These are phyloP conservation scores for Salix purpurea DNA, from an alignment of 345 rosid species.

Conservation along the genomic window DNA sequence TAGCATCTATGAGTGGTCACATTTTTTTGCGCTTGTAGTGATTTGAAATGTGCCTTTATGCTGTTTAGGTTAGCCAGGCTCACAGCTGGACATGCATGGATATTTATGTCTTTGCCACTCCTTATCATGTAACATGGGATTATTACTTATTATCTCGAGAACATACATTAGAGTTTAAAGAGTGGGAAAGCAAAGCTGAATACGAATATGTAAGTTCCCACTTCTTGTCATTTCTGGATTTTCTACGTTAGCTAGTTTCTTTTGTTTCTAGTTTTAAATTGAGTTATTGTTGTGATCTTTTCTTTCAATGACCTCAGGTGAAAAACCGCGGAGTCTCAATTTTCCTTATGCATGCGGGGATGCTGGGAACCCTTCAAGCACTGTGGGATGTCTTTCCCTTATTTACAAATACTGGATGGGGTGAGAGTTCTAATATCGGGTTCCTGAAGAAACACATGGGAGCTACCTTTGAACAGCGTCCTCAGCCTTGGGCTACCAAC, in stretches of 20 bases:
- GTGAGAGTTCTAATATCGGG: constrained; percentile 73
- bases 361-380: constrained; percentile 87
- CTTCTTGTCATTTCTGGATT: constrained; percentile 1
- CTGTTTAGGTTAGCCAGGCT: constrained; percentile 61
- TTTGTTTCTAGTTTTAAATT: not conserved
- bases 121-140: constrained; percentile 94
- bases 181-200: constrained; percentile 89
- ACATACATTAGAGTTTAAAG: constrained; percentile 69
- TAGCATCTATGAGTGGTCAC: not conserved
- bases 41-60: constrained; percentile 6
- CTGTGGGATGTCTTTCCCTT: constrained; percentile 96
- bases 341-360: constrained; percentile 97
- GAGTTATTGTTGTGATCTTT: not conserved
- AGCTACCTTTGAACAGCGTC: constrained; percentile 68
- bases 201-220: constrained; percentile 66
- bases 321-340: constrained; percentile 83
- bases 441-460: constrained; percentile 94
- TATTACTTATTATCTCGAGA: constrained; percentile 77
- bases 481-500: constrained; percentile 72
- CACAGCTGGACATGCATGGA: constrained; percentile 99
- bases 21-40: constrained; percentile 7
- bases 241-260: constrained; percentile 1
- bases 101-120: constrained; percentile 90
- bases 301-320: constrained; percentile 46
- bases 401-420: constrained; percentile 94